Conservation (phyloP, 352 stramenopile genomes). For the Phytophthora crassamura region DNA sequence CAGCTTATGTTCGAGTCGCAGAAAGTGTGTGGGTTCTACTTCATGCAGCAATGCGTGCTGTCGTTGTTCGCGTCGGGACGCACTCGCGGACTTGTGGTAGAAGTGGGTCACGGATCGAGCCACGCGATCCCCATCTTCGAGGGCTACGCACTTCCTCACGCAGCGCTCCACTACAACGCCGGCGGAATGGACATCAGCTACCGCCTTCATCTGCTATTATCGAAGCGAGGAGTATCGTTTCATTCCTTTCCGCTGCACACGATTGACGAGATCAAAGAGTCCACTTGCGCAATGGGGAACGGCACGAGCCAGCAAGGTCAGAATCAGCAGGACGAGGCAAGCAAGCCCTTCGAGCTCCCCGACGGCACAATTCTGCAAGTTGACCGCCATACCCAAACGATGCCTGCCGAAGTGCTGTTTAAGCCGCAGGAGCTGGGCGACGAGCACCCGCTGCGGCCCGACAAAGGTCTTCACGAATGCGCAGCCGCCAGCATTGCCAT, state of each 20-base stretch:
- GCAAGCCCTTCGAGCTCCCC: slow-evolving; percentile 82
- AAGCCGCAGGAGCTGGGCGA: slow-evolving; percentile 91
- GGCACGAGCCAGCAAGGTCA: slow-evolving; percentile 33
- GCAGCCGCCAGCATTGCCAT: slow-evolving; percentile 83
- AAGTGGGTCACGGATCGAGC: slow-evolving; percentile 86
- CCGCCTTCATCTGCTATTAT: slow-evolving; percentile 72
- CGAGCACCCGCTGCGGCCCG: slow-evolving; percentile 84
- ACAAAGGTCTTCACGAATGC: slow-evolving; percentile 87
- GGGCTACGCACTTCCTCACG: slow-evolving; percentile 81
- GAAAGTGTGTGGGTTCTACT: slow-evolving; percentile 85
- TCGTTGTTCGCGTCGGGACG: slow-evolving; percentile 88
- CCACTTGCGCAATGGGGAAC: slow-evolving; percentile 47
- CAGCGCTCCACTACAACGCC: slow-evolving; percentile 67
- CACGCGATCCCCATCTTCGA: slow-evolving; percentile 90
- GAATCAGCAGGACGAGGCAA: slow-evolving; percentile 29
- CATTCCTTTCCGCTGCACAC: slow-evolving; percentile 75
- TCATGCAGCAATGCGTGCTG: slow-evolving; percentile 85
- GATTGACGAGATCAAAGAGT: slow-evolving; percentile 90
- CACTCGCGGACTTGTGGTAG: slow-evolving; percentile 86
- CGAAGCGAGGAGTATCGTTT: slow-evolving; percentile 71
- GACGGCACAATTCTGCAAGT: slow-evolving; percentile 90
- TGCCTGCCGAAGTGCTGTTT: slow-evolving; percentile 85
- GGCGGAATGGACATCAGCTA: slow-evolving; percentile 83
- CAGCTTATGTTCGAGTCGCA: slow-evolving; percentile 90
- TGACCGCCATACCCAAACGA: slow-evolving; percentile 73